Evolutionary conservation across 1,284 basidiomycete species (phyloP), one percentile per base, ranked within the genome.

Genomic region (Pseudozyma hubeiensis): DNA sequence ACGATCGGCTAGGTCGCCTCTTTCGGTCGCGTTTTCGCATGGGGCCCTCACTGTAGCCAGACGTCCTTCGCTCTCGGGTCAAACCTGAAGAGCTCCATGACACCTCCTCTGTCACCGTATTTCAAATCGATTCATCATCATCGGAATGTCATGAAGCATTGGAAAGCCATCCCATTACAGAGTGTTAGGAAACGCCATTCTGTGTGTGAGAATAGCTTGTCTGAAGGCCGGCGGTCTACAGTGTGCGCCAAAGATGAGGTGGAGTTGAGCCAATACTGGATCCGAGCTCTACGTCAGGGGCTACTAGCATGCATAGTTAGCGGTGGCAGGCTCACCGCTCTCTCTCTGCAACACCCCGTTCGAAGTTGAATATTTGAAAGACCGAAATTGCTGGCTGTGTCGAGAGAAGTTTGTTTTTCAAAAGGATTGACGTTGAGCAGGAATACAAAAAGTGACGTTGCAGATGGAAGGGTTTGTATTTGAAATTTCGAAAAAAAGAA

Each of bases 31-130:
- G 1, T 61, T 67, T 39, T 61, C 64, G 16, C 53, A 66, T 19
- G 64, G 64, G 10, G 33, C 57, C 14, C 58, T 61, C 34, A 66
- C 64, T 16, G 50, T 61, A 0, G 64, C 58, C 13, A 30, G 64
- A 33, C 53, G 49, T 41, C 49, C 64, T 3, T 61, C 64, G 19
- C 34, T 30, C n/a, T 49, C 39, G 39, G 57, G 49, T 40, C 37
- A 16, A n/a, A 48, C 31, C 35, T 52, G 35, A 52, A 19, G 29
- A 16, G 7, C 16, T 8, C 13, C 30, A 33, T 8, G 16, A 10
- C 9, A 24, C 24, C 24, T 24, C 24, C 24, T 24, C 24, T 24
- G 24, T 11, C 35, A 43, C 31, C 43, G 30, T 43, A 52, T 31
- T 34, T 52, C 7, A 40, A 51, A 8, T 14, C 29, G 35, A 17